These are phyloP conservation scores for Irpex sp. DNA, from an alignment of 1,284 basidiomycete species.

Conservation along the genomic window DNA sequence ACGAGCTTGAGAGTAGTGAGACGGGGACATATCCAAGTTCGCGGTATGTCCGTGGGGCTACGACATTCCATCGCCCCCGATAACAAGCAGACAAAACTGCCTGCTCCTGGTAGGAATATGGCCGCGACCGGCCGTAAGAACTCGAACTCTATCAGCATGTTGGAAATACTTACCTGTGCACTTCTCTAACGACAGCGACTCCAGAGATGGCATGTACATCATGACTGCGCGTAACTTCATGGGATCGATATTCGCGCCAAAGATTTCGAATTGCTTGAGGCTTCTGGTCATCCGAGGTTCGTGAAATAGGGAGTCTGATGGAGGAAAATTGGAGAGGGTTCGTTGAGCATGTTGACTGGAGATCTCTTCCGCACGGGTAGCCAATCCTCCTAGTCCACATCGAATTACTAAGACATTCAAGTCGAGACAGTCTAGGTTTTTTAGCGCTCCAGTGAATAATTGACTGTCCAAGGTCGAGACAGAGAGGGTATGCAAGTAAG, in stretches of 20 bases:
- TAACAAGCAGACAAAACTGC: slow-evolving; percentile 3
- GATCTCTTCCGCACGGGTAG: too few species aligned
- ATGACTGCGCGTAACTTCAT: not conserved
- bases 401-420: too few species aligned
- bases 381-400: too few species aligned
- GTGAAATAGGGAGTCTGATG: slow-evolving; percentile 2
- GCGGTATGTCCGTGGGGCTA: not conserved
- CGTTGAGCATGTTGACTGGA: not conserved
- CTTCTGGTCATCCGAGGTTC: slow-evolving; percentile 9
- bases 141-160: too few species aligned
- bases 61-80: not conserved
- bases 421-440: too few species aligned
- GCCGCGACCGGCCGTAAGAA: too few species aligned
- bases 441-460: too few species aligned
- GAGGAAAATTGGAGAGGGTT: not conserved
- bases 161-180: slow-evolving; percentile 5
- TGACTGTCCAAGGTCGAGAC: too few species aligned
- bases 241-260: not conserved
- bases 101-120: not conserved
- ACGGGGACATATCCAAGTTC: slow-evolving; percentile 7
- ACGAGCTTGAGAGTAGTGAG: slow-evolving; percentile 1
- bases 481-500: too few species aligned
- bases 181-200: not conserved
- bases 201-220: slow-evolving; percentile 3
- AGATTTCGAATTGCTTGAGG: not conserved